These are phyloP conservation scores for Aegilops bicornis DNA, from an alignment of 176 grass and related monocot species.

Conservation along the genomic window DNA sequence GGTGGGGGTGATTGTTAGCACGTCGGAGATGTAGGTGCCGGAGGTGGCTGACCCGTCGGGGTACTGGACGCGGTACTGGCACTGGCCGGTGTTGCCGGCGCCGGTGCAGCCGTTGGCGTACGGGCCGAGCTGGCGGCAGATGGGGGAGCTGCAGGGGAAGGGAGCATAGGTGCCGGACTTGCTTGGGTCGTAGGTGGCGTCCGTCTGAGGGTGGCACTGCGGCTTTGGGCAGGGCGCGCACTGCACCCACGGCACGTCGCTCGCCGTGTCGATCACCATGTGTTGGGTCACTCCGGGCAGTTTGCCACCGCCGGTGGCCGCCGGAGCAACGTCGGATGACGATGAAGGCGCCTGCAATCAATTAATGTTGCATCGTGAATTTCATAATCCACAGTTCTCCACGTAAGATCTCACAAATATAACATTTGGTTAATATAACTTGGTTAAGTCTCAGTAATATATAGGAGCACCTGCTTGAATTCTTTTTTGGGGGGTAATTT, in stretches of 20 bases:
- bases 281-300: background rate
- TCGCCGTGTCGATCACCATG: slow-evolving; percentile 48
- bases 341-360: too few species aligned
- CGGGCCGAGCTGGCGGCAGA: background rate
- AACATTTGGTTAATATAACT: too few species aligned
- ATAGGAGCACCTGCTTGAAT: too few species aligned
- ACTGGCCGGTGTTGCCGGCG: background rate
- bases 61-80: slow-evolving; percentile 25
- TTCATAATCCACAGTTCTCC: too few species aligned
- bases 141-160: slow-evolving; percentile 1
- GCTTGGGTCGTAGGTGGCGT: background rate
- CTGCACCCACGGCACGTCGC: slow-evolving; percentile 65
- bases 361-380: too few species aligned
- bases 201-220: background rate
- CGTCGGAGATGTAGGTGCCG: slow-evolving; percentile 6
- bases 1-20: background rate
- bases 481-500: too few species aligned
- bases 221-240: slow-evolving; percentile 7
- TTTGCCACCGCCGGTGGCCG: background rate
- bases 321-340: background rate
- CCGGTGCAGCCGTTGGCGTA: slow-evolving; percentile 1
- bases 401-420: too few species aligned
- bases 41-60: background rate
- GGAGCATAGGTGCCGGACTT: background rate
- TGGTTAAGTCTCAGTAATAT: too few species aligned